phyloP scores from a whole-genome alignment of 106 monocot genomes.

The Hemerocallis citrina region DNA sequence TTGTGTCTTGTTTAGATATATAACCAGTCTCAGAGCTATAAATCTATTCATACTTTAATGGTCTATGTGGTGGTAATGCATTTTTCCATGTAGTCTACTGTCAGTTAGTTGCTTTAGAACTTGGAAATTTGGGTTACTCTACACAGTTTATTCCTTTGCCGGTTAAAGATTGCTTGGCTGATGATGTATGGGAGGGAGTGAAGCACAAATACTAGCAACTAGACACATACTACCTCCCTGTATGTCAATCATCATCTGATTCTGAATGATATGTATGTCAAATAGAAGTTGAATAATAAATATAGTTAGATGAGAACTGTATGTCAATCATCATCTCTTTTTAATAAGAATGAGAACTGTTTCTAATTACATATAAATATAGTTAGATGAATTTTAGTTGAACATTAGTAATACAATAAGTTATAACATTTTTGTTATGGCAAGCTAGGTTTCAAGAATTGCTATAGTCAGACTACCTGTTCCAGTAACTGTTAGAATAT shows the following conservation, averaged over 20 bases:
- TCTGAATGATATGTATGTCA: constrained; percentile 23
- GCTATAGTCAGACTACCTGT: too few species aligned
- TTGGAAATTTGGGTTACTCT: constrained; percentile 62
- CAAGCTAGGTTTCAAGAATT: too few species aligned
- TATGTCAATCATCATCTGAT: constrained; percentile 53
- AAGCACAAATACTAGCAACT: constrained; percentile 96
- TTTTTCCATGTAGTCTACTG: constrained; percentile 97
- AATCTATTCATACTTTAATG: constrained; percentile 96
- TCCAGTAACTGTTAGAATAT: too few species aligned
- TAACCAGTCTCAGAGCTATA: too few species aligned
- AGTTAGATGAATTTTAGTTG: too few species aligned
- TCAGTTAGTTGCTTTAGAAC: constrained; percentile 82
- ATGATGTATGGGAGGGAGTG: constrained; percentile 80
- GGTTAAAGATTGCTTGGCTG: constrained; percentile 73
- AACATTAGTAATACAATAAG: too few species aligned
- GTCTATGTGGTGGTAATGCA: constrained; percentile 85
- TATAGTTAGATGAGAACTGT: too few species aligned
- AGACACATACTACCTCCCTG: constrained; percentile 90
- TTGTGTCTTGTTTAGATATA: too few species aligned
- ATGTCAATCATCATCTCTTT: too few species aligned
- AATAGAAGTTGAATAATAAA: neutral
- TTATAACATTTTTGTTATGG: too few species aligned
- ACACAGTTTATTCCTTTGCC: constrained; percentile 90
- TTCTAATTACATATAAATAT: too few species aligned
- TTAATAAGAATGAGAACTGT: too few species aligned